Percentiles rank a stretch among this genome's conserved stretches.
These are phyloP conservation scores for Colletotrichum sp. DNA, from an alignment of 2,329 filamentous ascomycete genomes.

Conservation along the genomic window DNA sequence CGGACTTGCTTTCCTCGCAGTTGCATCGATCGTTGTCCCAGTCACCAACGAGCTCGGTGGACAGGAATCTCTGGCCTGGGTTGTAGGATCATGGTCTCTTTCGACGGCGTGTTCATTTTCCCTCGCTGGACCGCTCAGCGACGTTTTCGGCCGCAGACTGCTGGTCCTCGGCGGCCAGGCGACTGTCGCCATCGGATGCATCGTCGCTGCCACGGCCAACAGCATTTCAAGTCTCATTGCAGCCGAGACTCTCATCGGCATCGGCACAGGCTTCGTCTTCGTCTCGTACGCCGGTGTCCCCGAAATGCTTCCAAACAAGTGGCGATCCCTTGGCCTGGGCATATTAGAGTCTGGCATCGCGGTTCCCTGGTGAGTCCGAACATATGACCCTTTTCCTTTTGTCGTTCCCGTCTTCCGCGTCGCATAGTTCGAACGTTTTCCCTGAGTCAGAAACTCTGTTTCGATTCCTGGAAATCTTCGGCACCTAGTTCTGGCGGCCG, in stretches of 20 bases:
- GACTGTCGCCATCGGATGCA: slow-evolving; percentile 15
- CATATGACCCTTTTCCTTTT: neutral
- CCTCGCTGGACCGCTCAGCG: slow-evolving; percentile 15
- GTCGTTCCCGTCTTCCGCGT: neutral
- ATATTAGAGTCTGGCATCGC: slow-evolving; percentile 20
- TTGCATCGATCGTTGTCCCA: slow-evolving; percentile 17
- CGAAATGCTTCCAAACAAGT: slow-evolving; percentile 38
- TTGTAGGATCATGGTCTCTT: slow-evolving; percentile 18
- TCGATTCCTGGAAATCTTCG: neutral
- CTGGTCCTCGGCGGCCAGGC: slow-evolving; percentile 15
- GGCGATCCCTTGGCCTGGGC: slow-evolving; percentile 23
- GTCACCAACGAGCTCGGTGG: slow-evolving; percentile 11
- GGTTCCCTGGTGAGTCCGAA: slow-evolving; percentile 21
- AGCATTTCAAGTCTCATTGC: slow-evolving; percentile 27
- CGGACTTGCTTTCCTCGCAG: slow-evolving; percentile 11
- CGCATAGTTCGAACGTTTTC: slow-evolving; percentile 23
- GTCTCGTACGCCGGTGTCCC: slow-evolving; percentile 35
- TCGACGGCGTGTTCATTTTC: slow-evolving; percentile 20
- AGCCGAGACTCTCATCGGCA: slow-evolving; percentile 33
- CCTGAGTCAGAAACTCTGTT: neutral
- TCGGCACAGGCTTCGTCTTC: slow-evolving; percentile 35
- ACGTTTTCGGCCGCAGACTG: slow-evolving; percentile 13
- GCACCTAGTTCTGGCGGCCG: neutral
- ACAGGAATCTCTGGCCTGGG: slow-evolving; percentile 9
- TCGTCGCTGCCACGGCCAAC: slow-evolving; percentile 28